Conservation (phyloP, 192 early-diverging fungal species). For the Dispira parvispora region DNA sequence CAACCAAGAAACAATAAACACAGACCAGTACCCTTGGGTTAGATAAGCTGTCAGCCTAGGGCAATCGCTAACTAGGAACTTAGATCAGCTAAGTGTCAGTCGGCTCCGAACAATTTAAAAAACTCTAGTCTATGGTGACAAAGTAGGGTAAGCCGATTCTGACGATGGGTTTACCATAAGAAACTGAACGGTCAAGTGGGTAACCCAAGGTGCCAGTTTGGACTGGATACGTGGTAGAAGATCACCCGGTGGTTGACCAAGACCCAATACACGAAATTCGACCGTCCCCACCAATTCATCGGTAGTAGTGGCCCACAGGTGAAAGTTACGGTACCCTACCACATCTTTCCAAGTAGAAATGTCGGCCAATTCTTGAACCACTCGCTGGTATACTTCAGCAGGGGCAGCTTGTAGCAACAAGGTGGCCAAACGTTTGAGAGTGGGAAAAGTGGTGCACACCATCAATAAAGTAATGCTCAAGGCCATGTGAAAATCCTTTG, state of each 20-base stretch:
- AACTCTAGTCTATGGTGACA: no score
- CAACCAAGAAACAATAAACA: no score
- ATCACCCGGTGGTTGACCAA: not conserved
- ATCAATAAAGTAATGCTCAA: not conserved
- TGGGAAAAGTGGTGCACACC: not conserved
- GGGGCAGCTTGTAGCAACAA: not conserved
- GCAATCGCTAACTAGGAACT: no score
- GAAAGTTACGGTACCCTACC: not conserved
- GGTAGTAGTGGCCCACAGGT: constrained; percentile 2
- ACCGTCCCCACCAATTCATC: not conserved
- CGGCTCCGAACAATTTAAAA: no score
- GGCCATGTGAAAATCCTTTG: not conserved
- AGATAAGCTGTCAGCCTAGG: no score
- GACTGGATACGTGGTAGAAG: no score
- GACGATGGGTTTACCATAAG: no score
- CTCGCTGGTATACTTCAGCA: not conserved
- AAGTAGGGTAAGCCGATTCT: no score
- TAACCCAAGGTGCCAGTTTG: no score
- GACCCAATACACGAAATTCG: not conserved
- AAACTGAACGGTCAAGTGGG: no score
- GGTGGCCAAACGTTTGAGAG: not conserved
- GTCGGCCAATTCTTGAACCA: not conserved
- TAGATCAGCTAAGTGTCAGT: no score
- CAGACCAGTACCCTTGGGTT: no score
- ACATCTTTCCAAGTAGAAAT: not conserved